Conservation (phyloP, 2,329 filamentous ascomycete genomes). For the Penicillium sp. region DNA sequence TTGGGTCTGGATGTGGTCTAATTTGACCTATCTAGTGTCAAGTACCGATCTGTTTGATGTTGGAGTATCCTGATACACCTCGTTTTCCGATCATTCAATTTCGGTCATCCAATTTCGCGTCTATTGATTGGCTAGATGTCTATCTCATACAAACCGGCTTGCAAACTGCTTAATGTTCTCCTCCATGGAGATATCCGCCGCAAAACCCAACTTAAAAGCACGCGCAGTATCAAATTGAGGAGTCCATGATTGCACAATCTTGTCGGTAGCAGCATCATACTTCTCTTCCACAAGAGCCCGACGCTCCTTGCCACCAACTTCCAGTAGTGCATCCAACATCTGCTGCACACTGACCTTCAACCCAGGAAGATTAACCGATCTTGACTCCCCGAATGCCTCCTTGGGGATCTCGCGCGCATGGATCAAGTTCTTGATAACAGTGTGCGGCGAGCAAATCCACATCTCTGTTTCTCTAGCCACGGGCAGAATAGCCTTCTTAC, state of each 20-base stretch:
- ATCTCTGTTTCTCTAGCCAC: conserved; percentile 53
- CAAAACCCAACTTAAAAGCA: conserved; percentile 52
- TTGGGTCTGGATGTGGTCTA: not conserved
- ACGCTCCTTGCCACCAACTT: conserved; percentile 56
- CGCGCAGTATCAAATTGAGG: conserved; percentile 55
- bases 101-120: conserved; percentile 12
- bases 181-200: conserved; percentile 42
- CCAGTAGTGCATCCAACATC: conserved; percentile 58
- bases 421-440: conserved; percentile 55
- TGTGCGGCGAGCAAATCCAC: conserved; percentile 58
- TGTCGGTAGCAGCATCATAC: conserved; percentile 54
- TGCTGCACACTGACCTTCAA: conserved; percentile 59
- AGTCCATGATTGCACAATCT: conserved; percentile 61
- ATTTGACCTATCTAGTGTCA: not conserved
- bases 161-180: conserved; percentile 44
- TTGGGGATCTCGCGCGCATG: conserved; percentile 52
- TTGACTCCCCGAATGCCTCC: conserved; percentile 54
- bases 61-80: not conserved
- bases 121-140: conserved; percentile 18
- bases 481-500: conserved; percentile 52
- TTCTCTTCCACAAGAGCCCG: conserved; percentile 55
- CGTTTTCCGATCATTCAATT: not conserved
- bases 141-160: conserved; percentile 31
- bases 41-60: not conserved
- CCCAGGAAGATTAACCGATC: conserved; percentile 56